phyloP scores from a whole-genome alignment of 495 filamentous ascomycete species.

The Cairneyella variabilis region DNA sequence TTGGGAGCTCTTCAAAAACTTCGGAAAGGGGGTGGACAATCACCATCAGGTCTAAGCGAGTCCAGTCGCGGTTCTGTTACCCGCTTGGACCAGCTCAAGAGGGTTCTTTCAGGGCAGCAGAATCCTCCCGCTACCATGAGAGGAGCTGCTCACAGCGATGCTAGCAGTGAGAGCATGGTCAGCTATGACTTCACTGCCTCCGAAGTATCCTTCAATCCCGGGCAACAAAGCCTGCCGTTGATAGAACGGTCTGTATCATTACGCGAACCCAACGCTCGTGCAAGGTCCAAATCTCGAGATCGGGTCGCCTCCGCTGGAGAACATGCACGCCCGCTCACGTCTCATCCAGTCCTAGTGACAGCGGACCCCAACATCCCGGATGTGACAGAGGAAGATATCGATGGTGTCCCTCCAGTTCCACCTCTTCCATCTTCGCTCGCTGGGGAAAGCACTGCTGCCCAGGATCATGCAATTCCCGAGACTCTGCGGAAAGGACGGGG shows the following conservation, averaged over 20 bases:
- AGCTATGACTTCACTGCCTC: constrained; percentile 52
- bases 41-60: constrained; percentile 48
- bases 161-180: constrained; percentile 54
- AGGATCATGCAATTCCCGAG: constrained; percentile 29
- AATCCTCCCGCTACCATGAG: constrained; percentile 23
- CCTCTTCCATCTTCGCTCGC: constrained; percentile 24
- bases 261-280: constrained; percentile 10
- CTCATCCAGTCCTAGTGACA: constrained; percentile 30
- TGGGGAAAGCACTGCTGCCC: constrained; percentile 15
- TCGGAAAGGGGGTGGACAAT: constrained; percentile 39
- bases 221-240: not conserved
- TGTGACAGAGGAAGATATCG: constrained; percentile 20
- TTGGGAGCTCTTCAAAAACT: constrained; percentile 23
- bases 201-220: constrained; percentile 47
- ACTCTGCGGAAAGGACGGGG: constrained; percentile 16
- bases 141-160: constrained; percentile 35
- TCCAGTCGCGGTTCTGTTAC: constrained; percentile 64
- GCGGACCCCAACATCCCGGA: constrained; percentile 15
- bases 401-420: constrained; percentile 20
- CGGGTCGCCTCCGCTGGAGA: constrained; percentile 23
- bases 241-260: constrained; percentile 22
- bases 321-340: constrained; percentile 42
- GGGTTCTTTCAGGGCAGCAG: constrained; percentile 54
- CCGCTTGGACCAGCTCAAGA: constrained; percentile 85
- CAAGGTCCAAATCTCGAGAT: constrained; percentile 34